Evolutionary conservation across 495 filamentous ascomycete species (phyloP), one percentile per base, ranked within the genome.

Genomic region (Umbilicaria muhlenbergii): DNA sequence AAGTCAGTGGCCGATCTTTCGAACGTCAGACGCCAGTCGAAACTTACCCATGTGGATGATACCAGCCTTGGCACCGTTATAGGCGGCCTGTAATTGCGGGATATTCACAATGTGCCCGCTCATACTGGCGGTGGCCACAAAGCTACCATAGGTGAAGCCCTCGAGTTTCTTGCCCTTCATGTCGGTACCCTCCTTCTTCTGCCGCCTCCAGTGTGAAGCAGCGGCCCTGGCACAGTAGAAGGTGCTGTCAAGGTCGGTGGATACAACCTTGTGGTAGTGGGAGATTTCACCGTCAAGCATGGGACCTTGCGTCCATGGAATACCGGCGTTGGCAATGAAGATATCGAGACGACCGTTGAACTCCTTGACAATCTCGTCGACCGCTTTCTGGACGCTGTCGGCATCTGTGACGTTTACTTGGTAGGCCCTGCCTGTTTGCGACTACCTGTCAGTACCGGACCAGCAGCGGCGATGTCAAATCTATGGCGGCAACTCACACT

Each of bases 41-140:
- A 5, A 67, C 67, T 49, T 73, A 77, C 81, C 84, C n/a, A 91
- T 69, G 46, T 94, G 87, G 41, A 83, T 81, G 14, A 89, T 73
- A 11, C 74, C 87, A 11, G 85, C 80, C 66, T 94, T 94, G 33
- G 83, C 82, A 4, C 83, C 81, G 51, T 94, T 94, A 59, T 94
- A 94, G 15, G 81, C 75, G 10, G 80, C 71, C 60, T 94, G 87
- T 49, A 86, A 55, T 63, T 94, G 86, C 13, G 88, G 87, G 43
- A 88, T 74, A 54, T 94, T 94, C 53, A 78, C 82, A 51, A 94
- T 83, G 59, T 89, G 84, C 3, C 81, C 84, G 58, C 75, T 81
- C 75, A 89, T 89, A 51, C 75, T 81, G 3, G 84, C 74, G 5
- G 84, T 91, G 17, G 79, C 74, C 55, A 89, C 73, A 57, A 88